Evolutionary conservation across 2,329 filamentous ascomycete species (phyloP), one percentile per base, ranked within the genome.

Genomic region (Paecilomyces fulvus): DNA sequence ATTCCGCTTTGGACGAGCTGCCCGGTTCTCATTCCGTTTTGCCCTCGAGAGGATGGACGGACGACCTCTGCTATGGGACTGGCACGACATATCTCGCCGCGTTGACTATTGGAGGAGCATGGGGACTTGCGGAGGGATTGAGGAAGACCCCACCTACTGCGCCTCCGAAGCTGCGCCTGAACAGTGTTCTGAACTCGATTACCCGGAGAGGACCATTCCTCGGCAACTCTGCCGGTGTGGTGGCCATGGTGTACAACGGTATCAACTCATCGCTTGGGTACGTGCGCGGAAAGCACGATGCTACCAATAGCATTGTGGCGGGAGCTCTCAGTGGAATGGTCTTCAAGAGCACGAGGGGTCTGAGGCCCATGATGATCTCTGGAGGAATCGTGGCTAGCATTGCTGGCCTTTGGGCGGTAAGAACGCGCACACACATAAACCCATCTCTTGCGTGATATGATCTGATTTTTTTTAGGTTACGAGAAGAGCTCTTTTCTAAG

Each of bases 51-150:
- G 94, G 94, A 71, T 99, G 95, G 85, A 95, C 92, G 59, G 94
- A 99, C 71, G 94, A 99, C 73, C 84, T 99, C 58, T 97, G 94
- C 77, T 99, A 99, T 73, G 94, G 95, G 69, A 95, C 94, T 21
- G 94, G 94, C 66, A 86, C 92, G 60, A 96, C 91, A 70, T 99
- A 99, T 72, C 80, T 99, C 59, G 79, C 89, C n/a, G 94, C 89
- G 6, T 79, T 99, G 66, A 83, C 87, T 46, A 71, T 95, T 63
- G 94, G 94, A 73, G 94, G 94, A 63, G 86, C 84, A 56, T 97
- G 92, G 92, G 94, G 94, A 60, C 74, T 99, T 64, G 87, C 89
- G 62, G 94, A 99, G 75, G 94, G 94, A 10, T 77, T 97, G 65
- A 85, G 86, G 68, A 86, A 88, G 73, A 80, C 82, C 59, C 83